phyloP scores from a whole-genome alignment of 2,329 filamentous ascomycete genomes.

The Aspergillus carbonarius region DNA sequence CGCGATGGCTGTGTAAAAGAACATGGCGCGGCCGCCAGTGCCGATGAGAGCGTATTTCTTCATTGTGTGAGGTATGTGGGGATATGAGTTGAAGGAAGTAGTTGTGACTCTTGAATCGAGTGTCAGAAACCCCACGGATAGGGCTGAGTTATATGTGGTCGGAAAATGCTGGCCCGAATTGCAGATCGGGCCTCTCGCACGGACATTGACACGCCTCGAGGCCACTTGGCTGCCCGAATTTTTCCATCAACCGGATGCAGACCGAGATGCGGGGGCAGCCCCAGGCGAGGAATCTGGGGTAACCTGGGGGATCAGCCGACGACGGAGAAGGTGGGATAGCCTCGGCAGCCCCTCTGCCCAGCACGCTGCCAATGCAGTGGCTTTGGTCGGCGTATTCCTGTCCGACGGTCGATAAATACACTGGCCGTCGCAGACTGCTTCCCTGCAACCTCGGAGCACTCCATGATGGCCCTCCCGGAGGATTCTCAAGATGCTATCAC shows the following conservation, averaged over 20 bases:
- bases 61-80: not conserved
- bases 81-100: not conserved
- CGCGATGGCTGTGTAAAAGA: slow-evolving; percentile 61
- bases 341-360: not conserved
- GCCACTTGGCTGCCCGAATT: not conserved
- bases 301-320: not conserved
- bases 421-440: not conserved
- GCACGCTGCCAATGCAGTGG: not conserved
- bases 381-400: not conserved
- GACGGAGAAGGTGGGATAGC: not conserved
- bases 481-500: slow-evolving; percentile 12
- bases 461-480: not conserved
- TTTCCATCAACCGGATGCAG: not conserved
- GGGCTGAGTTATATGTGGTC: not conserved
- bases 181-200: not conserved
- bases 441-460: not conserved
- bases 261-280: not conserved
- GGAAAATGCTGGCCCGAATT: not conserved
- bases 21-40: slow-evolving; percentile 58
- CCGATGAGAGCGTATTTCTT: slow-evolving; percentile 43
- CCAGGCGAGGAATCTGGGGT: not conserved
- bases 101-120: too few relatives aligned
- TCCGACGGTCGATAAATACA: not conserved
- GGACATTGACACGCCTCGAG: not conserved
- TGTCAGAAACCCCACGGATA: not conserved